A percentile compares a stretch with the other conserved stretches of the same genome.
Evolutionary conservation across 306 rosid genomes (phyloP).

Genomic region (Cicer chorassanicum): DNA sequence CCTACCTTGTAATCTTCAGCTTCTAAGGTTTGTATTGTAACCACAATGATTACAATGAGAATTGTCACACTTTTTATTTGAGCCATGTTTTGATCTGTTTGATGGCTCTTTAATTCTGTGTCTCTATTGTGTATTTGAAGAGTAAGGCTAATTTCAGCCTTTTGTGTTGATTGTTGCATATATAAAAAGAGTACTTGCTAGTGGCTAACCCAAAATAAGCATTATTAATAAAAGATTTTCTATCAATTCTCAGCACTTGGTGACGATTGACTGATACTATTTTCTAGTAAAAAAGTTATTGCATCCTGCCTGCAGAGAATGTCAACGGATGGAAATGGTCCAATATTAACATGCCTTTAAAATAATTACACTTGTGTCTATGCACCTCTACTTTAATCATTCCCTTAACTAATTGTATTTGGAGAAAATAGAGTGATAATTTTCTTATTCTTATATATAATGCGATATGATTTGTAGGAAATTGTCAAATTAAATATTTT

Average conservation of each 20-base stretch:
- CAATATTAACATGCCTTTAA: not conserved
- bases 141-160: not conserved
- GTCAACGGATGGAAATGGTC: conserved; percentile 43
- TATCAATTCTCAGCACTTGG: not conserved
- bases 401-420: not conserved
- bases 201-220: not conserved
- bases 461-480: no score
- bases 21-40: conserved; percentile 24
- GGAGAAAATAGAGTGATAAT: no score
- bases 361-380: not conserved
- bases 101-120: conserved; percentile 22
- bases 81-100: conserved; percentile 37
- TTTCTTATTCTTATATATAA: no score
- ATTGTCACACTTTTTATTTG: conserved; percentile 30
- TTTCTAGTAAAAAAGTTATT: not conserved
- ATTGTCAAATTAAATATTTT: no score
- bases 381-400: not conserved
- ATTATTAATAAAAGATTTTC: not conserved
- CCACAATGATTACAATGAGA: conserved; percentile 10
- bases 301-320: conserved; percentile 7
- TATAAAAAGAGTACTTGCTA: not conserved
- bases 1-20: conserved; percentile 51
- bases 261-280: not conserved
- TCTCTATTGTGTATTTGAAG: conserved; percentile 17
- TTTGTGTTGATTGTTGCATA: conserved; percentile 24